Evolutionary conservation across 2,329 filamentous ascomycete genomes (phyloP).

Genomic region (Dendryphion nanum): DNA sequence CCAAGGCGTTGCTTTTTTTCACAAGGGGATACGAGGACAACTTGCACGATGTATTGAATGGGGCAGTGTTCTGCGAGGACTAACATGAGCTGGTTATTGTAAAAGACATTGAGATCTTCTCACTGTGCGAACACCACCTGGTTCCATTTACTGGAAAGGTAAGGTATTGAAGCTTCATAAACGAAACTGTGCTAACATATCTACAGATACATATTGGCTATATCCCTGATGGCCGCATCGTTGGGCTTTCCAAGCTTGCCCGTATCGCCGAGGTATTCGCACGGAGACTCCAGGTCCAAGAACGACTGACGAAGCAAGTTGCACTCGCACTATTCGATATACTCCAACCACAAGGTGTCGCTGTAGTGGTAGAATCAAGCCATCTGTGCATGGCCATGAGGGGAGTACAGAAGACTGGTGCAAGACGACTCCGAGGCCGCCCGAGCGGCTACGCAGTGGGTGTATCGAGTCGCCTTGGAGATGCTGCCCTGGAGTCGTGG

Average conservation of each 20-base stretch:
- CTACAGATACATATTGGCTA: conserved; percentile 99
- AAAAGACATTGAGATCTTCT: conserved; percentile 95
- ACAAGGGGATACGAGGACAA: conserved; percentile 98
- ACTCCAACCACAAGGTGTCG: conserved; percentile 88
- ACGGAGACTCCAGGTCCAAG: conserved; percentile 89
- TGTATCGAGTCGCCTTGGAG: conserved; percentile 51
- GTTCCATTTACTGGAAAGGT: conserved; percentile 96
- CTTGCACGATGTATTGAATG: conserved; percentile 84
- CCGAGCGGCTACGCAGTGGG: conserved; percentile 50
- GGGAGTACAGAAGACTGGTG: conserved; percentile 91
- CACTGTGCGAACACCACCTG: conserved; percentile 93
- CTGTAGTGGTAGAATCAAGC: conserved; percentile 94
- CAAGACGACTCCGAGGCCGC: conserved; percentile 48
- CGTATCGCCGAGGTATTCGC: conserved; percentile 97
- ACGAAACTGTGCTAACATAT: no score
- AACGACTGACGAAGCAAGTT: conserved; percentile 93
- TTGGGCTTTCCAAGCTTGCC: conserved; percentile 92
- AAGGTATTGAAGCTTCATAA: no score
- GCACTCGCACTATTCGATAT: conserved; percentile 94
- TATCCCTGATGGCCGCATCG: conserved; percentile 86
- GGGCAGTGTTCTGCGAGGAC: conserved; percentile 92
- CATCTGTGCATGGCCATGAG: conserved; percentile 99
- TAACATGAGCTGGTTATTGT: conserved; percentile 98
- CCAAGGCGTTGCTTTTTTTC: conserved; percentile 92
- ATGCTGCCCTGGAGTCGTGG: conserved; percentile 52